These are phyloP conservation scores for Pezicula radicicola DNA, from an alignment of 2,329 filamentous ascomycete genomes.

Conservation along the genomic window DNA sequence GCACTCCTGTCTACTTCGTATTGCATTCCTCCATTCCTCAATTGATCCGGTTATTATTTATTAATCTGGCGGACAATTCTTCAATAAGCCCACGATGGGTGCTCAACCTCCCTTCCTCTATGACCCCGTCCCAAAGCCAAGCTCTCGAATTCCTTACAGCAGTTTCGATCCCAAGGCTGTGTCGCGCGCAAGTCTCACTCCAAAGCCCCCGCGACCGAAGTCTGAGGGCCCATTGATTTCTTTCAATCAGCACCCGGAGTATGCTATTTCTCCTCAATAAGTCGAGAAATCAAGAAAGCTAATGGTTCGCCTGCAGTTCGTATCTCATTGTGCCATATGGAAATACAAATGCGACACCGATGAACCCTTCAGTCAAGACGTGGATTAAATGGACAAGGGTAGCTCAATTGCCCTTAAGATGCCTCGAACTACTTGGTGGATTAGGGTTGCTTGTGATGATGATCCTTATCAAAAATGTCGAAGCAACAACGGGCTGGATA, in stretches of 20 bases:
- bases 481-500: conserved; percentile 67
- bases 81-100: conserved; percentile 39
- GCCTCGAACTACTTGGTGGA: conserved; percentile 65
- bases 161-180: conserved; percentile 85
- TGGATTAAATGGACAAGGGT: conserved; percentile 68
- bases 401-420: conserved; percentile 65
- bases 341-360: conserved; percentile 57
- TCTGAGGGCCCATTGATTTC: conserved; percentile 73
- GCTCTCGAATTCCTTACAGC: conserved; percentile 47
- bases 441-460: conserved; percentile 71
- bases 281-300: conserved; percentile 3
- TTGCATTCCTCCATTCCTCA: conserved; percentile 1
- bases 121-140: conserved; percentile 45
- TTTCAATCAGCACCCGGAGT: conserved; percentile 88
- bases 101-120: conserved; percentile 72
- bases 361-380: conserved; percentile 68
- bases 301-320: conserved; percentile 29
- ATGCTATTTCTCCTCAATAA: conserved; percentile 30
- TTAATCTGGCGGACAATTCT: conserved; percentile 1
- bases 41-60: not conserved
- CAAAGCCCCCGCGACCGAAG: conserved; percentile 59
- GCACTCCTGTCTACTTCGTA: conserved; percentile 16
- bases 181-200: conserved; percentile 73
- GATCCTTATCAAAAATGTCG: conserved; percentile 70
- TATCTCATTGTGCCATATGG: conserved; percentile 64